phyloP scores from a whole-genome alignment of 441 rosid genomes.

The Pelargonium fulgidum region DNA sequence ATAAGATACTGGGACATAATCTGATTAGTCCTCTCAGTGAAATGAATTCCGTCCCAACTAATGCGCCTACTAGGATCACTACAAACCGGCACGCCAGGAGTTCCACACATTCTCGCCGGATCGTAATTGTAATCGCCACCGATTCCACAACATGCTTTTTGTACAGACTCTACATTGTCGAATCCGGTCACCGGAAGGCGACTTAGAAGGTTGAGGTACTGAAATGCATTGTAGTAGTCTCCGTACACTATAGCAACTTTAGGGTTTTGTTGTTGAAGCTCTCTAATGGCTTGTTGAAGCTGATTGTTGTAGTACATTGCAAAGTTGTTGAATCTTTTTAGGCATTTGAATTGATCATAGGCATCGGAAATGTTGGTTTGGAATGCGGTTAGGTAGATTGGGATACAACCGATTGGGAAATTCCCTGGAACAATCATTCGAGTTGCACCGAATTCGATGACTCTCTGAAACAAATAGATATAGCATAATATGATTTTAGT shows the following conservation, averaged over 20 bases:
- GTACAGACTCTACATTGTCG: conserved; percentile 22
- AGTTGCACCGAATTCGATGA: no score
- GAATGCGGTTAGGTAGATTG: conserved; percentile 26
- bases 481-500: no score
- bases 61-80: conserved; percentile 18
- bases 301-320: conserved; percentile 27
- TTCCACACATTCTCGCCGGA: conserved; percentile 22
- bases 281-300: conserved; percentile 29
- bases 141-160: conserved; percentile 39
- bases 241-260: conserved; percentile 27
- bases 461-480: no score
- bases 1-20: conserved; percentile 28
- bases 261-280: conserved; percentile 22
- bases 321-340: conserved; percentile 26
- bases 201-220: conserved; percentile 14
- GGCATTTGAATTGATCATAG: conserved; percentile 31
- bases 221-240: conserved; percentile 31
- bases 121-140: conserved; percentile 31
- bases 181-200: conserved; percentile 17
- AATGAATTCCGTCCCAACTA: conserved; percentile 40
- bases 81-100: conserved; percentile 24
- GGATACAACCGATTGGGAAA: conserved; percentile 37
- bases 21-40: conserved; percentile 31
- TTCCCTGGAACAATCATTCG: conserved; percentile 28
- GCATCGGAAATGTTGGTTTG: conserved; percentile 24